phyloP scores from a whole-genome alignment of 139 green algal genomes.

The Chlorella sp. region DNA sequence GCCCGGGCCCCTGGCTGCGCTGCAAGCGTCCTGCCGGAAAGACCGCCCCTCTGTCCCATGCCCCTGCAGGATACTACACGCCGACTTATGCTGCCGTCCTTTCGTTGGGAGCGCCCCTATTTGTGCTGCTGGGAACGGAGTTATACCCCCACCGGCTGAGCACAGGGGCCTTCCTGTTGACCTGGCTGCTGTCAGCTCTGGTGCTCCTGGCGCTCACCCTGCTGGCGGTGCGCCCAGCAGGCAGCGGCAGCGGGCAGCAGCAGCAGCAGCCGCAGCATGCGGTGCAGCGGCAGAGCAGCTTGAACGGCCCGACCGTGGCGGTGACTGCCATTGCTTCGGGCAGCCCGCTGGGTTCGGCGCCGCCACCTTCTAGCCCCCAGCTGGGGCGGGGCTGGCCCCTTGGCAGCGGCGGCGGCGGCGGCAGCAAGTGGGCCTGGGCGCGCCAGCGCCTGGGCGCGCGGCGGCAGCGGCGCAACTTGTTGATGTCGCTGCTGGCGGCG shows the following conservation, averaged over 20 bases:
- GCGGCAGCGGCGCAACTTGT: constrained; percentile 2
- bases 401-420: too few relatives aligned
- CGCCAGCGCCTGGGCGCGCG: not conserved
- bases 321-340: not conserved
- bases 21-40: too few relatives aligned
- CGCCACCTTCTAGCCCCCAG: not conserved
- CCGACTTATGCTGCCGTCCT: constrained; percentile 13
- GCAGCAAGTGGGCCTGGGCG: not conserved
- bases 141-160: constrained; percentile 20
- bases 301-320: not conserved
- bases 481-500: constrained; percentile 17
- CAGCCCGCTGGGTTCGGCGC: not conserved
- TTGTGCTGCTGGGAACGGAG: constrained; percentile 28
- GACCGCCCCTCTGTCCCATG: too few relatives aligned
- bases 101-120: constrained; percentile 27
- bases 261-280: not conserved
- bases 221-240: not conserved
- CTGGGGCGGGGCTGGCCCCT: not conserved
- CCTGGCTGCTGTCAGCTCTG: constrained; percentile 18
- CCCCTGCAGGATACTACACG: constrained; percentile 34
- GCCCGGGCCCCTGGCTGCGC: too few relatives aligned
- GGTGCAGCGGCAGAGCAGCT: not conserved
- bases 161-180: not conserved
- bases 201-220: not conserved
- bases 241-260: not conserved